Percentiles rank a stretch among this genome's conserved stretches.
Evolutionary conservation across 1,139 yeast species (phyloP).

Genomic region (Hyphopichia pseudoburtonii): DNA sequence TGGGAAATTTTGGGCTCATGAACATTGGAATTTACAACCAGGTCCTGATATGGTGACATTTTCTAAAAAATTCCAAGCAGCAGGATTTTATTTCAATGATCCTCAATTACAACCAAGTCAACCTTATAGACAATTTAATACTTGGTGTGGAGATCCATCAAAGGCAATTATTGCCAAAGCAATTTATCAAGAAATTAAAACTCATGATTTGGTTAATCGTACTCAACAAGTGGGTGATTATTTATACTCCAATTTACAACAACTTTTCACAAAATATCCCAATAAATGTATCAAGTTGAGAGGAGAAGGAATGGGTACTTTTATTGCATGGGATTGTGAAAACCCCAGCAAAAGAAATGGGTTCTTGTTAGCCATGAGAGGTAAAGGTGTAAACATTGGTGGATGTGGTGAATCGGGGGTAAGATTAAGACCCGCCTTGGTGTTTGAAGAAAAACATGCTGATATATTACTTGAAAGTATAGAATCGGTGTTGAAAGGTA

Average conservation of each 20-base stretch:
- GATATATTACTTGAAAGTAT: constrained; percentile 54
- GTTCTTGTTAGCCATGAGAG: constrained; percentile 49
- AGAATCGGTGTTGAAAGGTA: constrained; percentile 27
- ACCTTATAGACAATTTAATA: constrained; percentile 76
- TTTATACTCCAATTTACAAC: constrained; percentile 47
- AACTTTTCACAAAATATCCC: constrained; percentile 45
- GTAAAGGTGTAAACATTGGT: constrained; percentile 66
- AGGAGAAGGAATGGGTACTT: constrained; percentile 69
- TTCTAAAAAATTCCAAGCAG: constrained; percentile 77
- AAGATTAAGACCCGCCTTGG: constrained; percentile 69
- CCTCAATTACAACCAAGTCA: constrained; percentile 59
- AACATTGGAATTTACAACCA: constrained; percentile 62
- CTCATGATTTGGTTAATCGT: constrained; percentile 50
- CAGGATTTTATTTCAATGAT: constrained; percentile 73
- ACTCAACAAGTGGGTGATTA: constrained; percentile 62
- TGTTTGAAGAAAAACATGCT: constrained; percentile 66
- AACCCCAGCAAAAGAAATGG: constrained; percentile 48
- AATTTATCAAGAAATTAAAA: constrained; percentile 57
- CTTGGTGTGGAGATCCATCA: constrained; percentile 85
- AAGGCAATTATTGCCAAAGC: constrained; percentile 64
- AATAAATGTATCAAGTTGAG: constrained; percentile 51
- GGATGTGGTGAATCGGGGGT: constrained; percentile 69
- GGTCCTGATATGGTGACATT: constrained; percentile 75
- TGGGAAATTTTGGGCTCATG: constrained; percentile 74
- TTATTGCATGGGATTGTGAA: constrained; percentile 72